Percentiles rank a stretch among this genome's conserved stretches.
Evolutionary conservation across 306 rosid genomes (phyloP).

Genomic region (Chamaecrista fasciculata): DNA sequence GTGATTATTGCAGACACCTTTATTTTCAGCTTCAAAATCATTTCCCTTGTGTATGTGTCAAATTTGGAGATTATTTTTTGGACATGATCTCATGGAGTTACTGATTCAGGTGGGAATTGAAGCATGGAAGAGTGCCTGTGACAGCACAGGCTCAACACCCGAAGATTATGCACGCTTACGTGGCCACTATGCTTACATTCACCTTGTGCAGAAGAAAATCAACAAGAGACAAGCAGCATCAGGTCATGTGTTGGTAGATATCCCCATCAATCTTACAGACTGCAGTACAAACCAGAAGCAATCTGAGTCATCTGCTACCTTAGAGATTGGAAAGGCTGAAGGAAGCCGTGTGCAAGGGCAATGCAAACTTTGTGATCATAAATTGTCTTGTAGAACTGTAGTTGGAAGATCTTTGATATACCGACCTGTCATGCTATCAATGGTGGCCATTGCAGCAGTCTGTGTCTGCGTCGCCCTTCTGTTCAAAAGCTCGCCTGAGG

Average conservation of each 20-base stretch:
- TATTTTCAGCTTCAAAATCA: background rate
- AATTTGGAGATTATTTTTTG: background rate
- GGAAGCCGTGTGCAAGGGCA: conserved; percentile 32
- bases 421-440: conserved; percentile 89
- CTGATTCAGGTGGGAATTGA: conserved; percentile 76
- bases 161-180: conserved; percentile 77
- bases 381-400: conserved; percentile 46
- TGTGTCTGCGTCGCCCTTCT: conserved; percentile 96
- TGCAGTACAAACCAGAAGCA: conserved; percentile 44
- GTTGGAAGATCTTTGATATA: conserved; percentile 60
- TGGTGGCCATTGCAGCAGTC: conserved; percentile 88
- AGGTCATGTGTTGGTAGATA: conserved; percentile 72
- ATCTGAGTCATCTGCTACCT: conserved; percentile 41
- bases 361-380: conserved; percentile 62
- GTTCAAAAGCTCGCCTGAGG: conserved; percentile 89
- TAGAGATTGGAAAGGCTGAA: conserved; percentile 53
- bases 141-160: conserved; percentile 77
- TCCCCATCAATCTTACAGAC: conserved; percentile 55
- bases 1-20: background rate
- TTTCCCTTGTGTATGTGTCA: background rate
- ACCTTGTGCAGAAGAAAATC: conserved; percentile 72
- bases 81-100: conserved; percentile 4
- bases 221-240: conserved; percentile 51
- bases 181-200: conserved; percentile 69
- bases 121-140: conserved; percentile 79